phyloP scores from a whole-genome alignment of 2,329 filamentous ascomycete genomes.

The Orbilia javanica region DNA sequence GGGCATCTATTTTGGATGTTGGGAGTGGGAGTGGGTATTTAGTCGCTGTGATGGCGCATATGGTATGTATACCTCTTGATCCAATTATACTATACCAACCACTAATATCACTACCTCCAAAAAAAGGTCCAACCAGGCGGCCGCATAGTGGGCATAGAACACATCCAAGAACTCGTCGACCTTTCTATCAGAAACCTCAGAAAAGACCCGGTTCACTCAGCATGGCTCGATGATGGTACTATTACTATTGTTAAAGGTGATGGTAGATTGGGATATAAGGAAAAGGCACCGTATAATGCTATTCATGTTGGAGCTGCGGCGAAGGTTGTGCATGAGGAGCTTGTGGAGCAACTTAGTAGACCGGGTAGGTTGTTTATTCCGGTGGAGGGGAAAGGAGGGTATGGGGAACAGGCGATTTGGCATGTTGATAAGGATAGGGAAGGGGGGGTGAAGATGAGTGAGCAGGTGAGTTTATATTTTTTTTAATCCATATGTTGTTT shows the following conservation, averaged over 20 bases:
- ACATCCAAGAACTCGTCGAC: slow-evolving; percentile 75
- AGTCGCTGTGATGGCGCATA: slow-evolving; percentile 86
- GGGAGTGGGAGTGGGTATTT: slow-evolving; percentile 85
- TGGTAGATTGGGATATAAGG: slow-evolving; percentile 67
- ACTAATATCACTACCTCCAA: neutral
- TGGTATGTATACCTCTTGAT: slow-evolving; percentile 68
- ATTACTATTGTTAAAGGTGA: slow-evolving; percentile 79
- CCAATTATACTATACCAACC: neutral
- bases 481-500: neutral
- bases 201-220: slow-evolving; percentile 72
- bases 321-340: slow-evolving; percentile 75
- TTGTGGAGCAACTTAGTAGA: slow-evolving; percentile 81
- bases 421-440: slow-evolving; percentile 78
- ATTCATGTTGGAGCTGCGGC: slow-evolving; percentile 96
- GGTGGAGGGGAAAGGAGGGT: slow-evolving; percentile 73
- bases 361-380: slow-evolving; percentile 88
- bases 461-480: slow-evolving; percentile 65
- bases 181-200: slow-evolving; percentile 75
- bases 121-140: slow-evolving; percentile 63
- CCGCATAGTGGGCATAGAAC: slow-evolving; percentile 78
- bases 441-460: slow-evolving; percentile 71
- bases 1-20: slow-evolving; percentile 75
- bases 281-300: slow-evolving; percentile 78
- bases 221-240: slow-evolving; percentile 73
- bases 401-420: slow-evolving; percentile 75